Evolutionary conservation across 768 basidiomycete species (phyloP), one percentile per base, ranked within the genome.

Genomic region (Rhizopogon vesiculosus): DNA sequence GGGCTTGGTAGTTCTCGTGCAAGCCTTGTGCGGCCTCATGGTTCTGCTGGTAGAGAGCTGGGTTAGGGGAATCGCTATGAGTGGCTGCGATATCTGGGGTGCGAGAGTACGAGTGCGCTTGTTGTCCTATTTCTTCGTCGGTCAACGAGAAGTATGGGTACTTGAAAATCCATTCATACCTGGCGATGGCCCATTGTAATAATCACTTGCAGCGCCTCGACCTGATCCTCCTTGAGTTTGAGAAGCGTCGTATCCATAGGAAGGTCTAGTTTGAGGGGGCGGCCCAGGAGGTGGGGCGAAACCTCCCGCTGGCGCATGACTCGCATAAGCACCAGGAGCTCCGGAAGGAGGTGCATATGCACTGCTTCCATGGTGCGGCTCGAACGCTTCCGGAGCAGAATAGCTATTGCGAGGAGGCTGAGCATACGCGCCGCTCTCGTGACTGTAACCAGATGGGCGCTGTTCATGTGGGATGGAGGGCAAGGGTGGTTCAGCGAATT

Each of bases 11-110:
- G 39, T 19, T 67, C 22, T 61, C 59, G 0, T 64, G 59, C 31
- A 68, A 42, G 3, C 67, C 67, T 28, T 58, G 56, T 6, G 67
- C 66, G 22, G 66, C 62, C 18, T 42, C 51, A 25, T 52, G 62
- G 33, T 62, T 68, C 12, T 41, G n/a, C 18, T 48, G 46, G 18
- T 48, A 48, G 53, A 41, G 13, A 10, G 61, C 61, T 35, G 60
- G 62, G 31, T 70, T 58, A 0, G 42, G 15, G 39, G 56, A 28
- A 16, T 28, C 42, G 12, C 53, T 62, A 16, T 66, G 57, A 7
- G 61, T 46, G 22, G 51, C 35, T 3, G 66, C 68, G n/a, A 64
- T 29, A 3, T 41, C 31, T 2, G 66, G 58, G 55, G 61, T 28
- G 43, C 57, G 58, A 2, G 35, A 12, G 40, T 70, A 66, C 19